These are phyloP conservation scores for Oryza punctata DNA, from an alignment of 176 grass and related monocot genomes.

Conservation along the genomic window DNA sequence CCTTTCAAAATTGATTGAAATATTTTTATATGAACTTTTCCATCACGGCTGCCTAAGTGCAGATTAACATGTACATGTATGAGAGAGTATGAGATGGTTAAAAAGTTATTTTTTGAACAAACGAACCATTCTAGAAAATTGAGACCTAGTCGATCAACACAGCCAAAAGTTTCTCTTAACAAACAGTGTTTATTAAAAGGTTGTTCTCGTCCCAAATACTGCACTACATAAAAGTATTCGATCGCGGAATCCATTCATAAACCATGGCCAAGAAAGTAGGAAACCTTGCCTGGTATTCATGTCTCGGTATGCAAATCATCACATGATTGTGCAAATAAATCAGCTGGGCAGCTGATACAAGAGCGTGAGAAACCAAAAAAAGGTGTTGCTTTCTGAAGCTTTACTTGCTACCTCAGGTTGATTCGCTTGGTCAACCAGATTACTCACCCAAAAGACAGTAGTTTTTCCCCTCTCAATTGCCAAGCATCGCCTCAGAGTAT, in stretches of 20 bases:
- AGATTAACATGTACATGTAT: neutral
- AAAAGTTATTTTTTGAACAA: neutral
- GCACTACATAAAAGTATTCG: neutral
- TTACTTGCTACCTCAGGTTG: constrained; percentile 21
- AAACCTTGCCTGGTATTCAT: neutral
- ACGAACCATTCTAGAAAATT: too few species aligned
- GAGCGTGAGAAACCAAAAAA: constrained; percentile 9
- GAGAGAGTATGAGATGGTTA: neutral
- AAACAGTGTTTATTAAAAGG: neutral
- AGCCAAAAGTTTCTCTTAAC: neutral
- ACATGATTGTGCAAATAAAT: neutral
- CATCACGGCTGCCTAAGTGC: neutral
- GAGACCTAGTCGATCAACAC: neutral
- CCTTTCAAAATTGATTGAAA: too few species aligned
- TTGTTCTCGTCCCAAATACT: neutral
- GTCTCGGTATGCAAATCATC: neutral
- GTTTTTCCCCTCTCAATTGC: neutral
- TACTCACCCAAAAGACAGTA: neutral
- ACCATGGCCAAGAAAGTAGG: neutral
- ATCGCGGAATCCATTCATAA: neutral
- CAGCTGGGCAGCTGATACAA: neutral
- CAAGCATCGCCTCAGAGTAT: neutral
- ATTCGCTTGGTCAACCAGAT: neutral
- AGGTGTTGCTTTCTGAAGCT: neutral
- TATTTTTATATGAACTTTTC: too few species aligned